Base-by-base conservation (phyloP, 768 basidiomycete genomes). In the Xerocomellus chrysenteron region DNA sequence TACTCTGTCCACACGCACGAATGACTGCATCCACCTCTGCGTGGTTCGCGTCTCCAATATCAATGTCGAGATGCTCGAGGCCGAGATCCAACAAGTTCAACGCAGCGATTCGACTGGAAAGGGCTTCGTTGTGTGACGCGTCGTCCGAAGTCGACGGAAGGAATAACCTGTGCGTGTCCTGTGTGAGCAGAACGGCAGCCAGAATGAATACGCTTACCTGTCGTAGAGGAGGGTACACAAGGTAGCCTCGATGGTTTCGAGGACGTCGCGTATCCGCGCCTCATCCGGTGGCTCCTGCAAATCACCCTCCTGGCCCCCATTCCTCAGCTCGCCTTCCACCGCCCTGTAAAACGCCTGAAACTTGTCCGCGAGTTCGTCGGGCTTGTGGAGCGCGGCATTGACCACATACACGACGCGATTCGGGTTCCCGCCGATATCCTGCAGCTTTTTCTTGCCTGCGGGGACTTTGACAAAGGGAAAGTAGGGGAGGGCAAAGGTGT, bases 71-170 rank as follows among this genome's bases (percentile, higher is more conserved):
- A 73, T 98, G 94, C 39, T 89, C 87, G 11, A 98, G 76, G 2
- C 86, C 81, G 0, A 99, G 77, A 69, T 98, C 96, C 2, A 98
- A 78, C 79, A 94, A 83, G 62, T 95, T 94, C 44, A 99, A 77
- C 1, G 94, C 95, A 14, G 93, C 92, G 16, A 98, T 86, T 6
- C 95, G 85, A 65, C 86, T 90, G 0, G 94, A 85, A 4, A 99
- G 76, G 0, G 92, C 89, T 64, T 92, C 92, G 67, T 99, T 94
- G 67, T 97, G 95, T 1, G 86, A 87, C 0, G 82, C 77, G 65
- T 99, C 96, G 50, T 85, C 82, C n/a, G 82, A 78, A 19, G 82
- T 82, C 2, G 85, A 78, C 2, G 89, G 91, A 50, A 86, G 81
- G 73, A 94, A 97, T 4, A 97, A 64, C 54, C 93, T 95, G 47